Evolutionary conservation across 768 basidiomycete genomes (phyloP).

Genomic region (Agrocybe praecox): DNA sequence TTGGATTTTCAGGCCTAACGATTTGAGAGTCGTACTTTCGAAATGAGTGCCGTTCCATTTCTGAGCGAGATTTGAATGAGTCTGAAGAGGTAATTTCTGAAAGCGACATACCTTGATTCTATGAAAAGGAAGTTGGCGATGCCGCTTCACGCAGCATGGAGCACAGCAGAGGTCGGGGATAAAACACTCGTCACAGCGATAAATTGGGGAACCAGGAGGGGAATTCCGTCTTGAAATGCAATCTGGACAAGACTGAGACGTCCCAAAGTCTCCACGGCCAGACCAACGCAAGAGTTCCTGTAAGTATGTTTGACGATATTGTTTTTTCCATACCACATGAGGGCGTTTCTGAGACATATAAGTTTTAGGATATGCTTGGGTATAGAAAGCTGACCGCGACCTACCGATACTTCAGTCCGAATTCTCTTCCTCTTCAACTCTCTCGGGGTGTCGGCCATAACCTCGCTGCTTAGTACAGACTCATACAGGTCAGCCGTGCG

Average conservation of each 20-base stretch:
- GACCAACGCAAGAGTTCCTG: neutral
- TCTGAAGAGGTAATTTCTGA: no score
- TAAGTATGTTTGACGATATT: neutral
- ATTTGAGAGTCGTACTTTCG: neutral
- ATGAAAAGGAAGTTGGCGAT: neutral
- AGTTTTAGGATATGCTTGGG: no score
- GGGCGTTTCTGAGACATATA: no score
- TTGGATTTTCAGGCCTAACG: constrained; percentile 3
- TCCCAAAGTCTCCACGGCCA: neutral
- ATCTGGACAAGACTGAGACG: neutral
- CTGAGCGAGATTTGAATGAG: no score
- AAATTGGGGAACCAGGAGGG: neutral
- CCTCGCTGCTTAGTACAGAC: neutral
- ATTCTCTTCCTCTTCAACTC: no score
- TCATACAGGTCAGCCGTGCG: no score
- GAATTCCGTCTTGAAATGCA: neutral
- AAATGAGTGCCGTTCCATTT: neutral
- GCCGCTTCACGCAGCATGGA: neutral
- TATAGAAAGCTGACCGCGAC: no score
- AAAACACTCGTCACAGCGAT: neutral
- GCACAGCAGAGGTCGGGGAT: neutral
- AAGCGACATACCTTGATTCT: neutral
- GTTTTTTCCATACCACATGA: neutral
- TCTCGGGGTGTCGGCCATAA: neutral
- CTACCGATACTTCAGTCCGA: no score